Base-by-base conservation (phyloP, 1,139 yeast species). In the Meyerozyma athensensis region DNA sequence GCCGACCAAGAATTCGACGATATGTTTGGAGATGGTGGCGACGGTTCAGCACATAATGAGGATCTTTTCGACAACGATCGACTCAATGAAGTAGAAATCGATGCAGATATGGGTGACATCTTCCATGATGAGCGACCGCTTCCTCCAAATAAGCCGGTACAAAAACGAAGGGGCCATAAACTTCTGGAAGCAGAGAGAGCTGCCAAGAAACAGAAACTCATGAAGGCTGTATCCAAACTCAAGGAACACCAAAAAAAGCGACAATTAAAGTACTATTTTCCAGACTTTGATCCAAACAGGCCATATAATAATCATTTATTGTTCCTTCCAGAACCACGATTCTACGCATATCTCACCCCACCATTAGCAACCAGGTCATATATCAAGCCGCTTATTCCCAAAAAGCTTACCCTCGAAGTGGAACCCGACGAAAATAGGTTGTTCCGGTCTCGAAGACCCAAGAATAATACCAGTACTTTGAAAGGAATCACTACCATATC, bases 241-340 rank as follows among this genome's bases (percentile, higher is more conserved):
- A 71, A 72, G 39, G 57, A 57, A 26, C 52, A 59, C 45, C 54
- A 61, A 40, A 56, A 49, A 33, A 58, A 53, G 31, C 56, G 68
- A 18, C 67, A 64, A 45, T 56, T 79, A 26, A 58, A 63, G 34
- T 61, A 65, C 33, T 78, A 77, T 50, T 86, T 73, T 51, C 95
- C 96, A 0, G 68, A 75, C 2, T 86, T 81, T 54, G 65, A 70
- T 36, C 65, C 65, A 12, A 70, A 76, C 28, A 68, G 72, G 34
- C 74, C 82, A 2, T 66, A 83, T 50, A 77, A 79, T 48, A 79
- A 83, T 72, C 86, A 83, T 54, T 58, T 76, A 5, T 63, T 85
- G 35, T 84, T 83, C 50, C 77, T 83, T 4, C 79, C 87, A 2
- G 68, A 72, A 18, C 85, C 90, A 0, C 59, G 65, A 21, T 73